Percentiles rank a stretch among this genome's conserved stretches.
These are phyloP conservation scores for Kurtzmaniella cleridarum DNA, from an alignment of 805 yeast species.

Conservation along the genomic window DNA sequence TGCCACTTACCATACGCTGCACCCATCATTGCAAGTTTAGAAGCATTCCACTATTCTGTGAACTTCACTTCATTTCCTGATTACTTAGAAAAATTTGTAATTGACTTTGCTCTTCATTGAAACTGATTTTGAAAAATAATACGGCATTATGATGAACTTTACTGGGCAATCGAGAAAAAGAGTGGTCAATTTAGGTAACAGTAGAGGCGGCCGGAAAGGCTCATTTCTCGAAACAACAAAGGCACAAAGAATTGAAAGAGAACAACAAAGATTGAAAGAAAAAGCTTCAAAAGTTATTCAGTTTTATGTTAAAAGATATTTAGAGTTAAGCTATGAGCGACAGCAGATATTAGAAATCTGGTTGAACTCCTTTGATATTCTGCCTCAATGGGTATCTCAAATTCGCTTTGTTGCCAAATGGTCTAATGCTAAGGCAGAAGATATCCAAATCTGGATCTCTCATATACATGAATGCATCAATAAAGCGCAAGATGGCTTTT, in stretches of 20 bases:
- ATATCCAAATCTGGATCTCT: too few species aligned
- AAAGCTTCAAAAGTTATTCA: conserved; percentile 51
- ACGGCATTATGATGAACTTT: conserved; percentile 44
- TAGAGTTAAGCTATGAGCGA: conserved; percentile 22
- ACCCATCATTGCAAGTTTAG: too few species aligned
- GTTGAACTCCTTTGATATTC: conserved; percentile 4
- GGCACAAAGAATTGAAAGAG: conserved; percentile 62
- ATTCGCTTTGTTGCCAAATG: conserved; percentile 3
- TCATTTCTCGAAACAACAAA: conserved; percentile 59
- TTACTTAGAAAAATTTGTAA: too few species aligned
- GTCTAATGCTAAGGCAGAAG: background rate
- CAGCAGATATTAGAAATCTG: conserved; percentile 10
- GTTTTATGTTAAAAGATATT: conserved; percentile 35
- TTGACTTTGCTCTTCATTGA: too few species aligned
- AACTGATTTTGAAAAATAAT: too few species aligned
- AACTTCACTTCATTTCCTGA: too few species aligned
- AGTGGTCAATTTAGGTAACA: conserved; percentile 60
- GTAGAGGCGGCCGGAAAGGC: conserved; percentile 20
- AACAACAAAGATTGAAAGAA: conserved; percentile 44
- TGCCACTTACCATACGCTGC: too few species aligned
- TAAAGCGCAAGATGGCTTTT: too few species aligned
- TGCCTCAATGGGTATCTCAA: conserved; percentile 1
- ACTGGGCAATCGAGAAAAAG: conserved; percentile 61
- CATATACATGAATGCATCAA: too few species aligned
- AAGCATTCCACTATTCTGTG: too few species aligned